phyloP scores from a whole-genome alignment of 129 eudicot genomes.

The Kitagawia praeruptora region DNA sequence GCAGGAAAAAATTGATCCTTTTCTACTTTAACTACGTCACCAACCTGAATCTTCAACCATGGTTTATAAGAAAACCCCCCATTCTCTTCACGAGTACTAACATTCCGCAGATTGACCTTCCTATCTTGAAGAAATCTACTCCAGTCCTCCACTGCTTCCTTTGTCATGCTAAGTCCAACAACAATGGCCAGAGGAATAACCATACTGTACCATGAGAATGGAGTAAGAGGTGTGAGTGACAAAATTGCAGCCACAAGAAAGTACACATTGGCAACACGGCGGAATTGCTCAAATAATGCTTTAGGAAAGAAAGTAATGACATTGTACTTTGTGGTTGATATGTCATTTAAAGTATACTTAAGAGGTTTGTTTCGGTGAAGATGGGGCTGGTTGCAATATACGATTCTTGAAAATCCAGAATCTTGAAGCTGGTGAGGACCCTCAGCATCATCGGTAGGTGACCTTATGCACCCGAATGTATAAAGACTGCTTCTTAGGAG shows the following conservation, averaged over 20 bases:
- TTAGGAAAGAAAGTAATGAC: conserved; percentile 72
- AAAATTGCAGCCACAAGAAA: conserved; percentile 74
- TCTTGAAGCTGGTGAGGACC: conserved; percentile 50
- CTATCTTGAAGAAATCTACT: conserved; percentile 84
- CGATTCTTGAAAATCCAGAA: conserved; percentile 68
- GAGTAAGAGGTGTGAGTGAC: conserved; percentile 76
- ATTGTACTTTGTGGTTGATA: conserved; percentile 92
- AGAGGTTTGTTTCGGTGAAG: conserved; percentile 69
- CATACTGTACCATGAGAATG: conserved; percentile 79
- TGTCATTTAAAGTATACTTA: conserved; percentile 66
- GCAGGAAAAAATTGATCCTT: conserved; percentile 95
- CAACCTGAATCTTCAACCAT: conserved; percentile 85
- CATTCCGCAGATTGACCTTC: conserved; percentile 85
- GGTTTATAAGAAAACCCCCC: conserved; percentile 56
- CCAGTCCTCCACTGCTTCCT: conserved; percentile 95
- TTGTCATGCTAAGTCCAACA: conserved; percentile 88
- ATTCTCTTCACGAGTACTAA: conserved; percentile 41
- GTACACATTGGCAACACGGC: conserved; percentile 92
- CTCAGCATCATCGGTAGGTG: conserved; percentile 31
- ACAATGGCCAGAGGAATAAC: conserved; percentile 78
- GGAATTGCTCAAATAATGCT: conserved; percentile 90
- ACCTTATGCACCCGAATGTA: conserved; percentile 66
- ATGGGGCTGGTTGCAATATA: conserved; percentile 72
- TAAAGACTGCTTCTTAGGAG: conserved; percentile 73
- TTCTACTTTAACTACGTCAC: conserved; percentile 84